Conservation (phyloP, 306 rosid species). For the Cotoneaster glaucophyllus region DNA sequence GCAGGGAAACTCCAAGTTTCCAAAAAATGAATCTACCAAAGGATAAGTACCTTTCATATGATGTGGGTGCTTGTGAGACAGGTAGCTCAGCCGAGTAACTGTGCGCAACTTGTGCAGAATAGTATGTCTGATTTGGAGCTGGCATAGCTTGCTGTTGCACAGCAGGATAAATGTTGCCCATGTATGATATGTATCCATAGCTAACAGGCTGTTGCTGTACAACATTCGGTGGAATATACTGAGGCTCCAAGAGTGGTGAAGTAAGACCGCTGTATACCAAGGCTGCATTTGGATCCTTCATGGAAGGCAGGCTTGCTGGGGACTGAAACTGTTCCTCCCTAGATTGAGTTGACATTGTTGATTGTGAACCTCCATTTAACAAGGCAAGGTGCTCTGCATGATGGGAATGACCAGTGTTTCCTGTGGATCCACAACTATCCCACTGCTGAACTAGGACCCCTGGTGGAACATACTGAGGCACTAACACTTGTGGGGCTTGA, state of each 20-base stretch:
- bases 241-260: constrained; percentile 1
- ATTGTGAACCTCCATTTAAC: not conserved
- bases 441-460: not conserved
- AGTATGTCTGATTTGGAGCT: not conserved
- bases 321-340: not conserved
- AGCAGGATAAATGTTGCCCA: not conserved
- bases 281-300: not conserved
- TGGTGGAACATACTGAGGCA: not conserved
- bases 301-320: not conserved
- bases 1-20: not conserved
- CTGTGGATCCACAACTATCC: not conserved
- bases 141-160: not conserved
- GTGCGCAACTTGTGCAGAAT: not conserved
- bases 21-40: not conserved
- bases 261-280: not conserved
- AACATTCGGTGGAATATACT: not conserved
- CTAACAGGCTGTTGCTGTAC: not conserved
- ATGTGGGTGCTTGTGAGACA: not conserved
- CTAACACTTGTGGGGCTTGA: not conserved
- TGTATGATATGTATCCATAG: not conserved
- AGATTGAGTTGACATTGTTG: not conserved
- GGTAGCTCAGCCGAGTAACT: not conserved
- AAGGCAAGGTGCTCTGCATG: not conserved
- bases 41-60: constrained; percentile 6
- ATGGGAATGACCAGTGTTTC: not conserved